phyloP scores from a whole-genome alignment of 1,284 basidiomycete species.

The Cutaneotrichosporon mucoides region DNA sequence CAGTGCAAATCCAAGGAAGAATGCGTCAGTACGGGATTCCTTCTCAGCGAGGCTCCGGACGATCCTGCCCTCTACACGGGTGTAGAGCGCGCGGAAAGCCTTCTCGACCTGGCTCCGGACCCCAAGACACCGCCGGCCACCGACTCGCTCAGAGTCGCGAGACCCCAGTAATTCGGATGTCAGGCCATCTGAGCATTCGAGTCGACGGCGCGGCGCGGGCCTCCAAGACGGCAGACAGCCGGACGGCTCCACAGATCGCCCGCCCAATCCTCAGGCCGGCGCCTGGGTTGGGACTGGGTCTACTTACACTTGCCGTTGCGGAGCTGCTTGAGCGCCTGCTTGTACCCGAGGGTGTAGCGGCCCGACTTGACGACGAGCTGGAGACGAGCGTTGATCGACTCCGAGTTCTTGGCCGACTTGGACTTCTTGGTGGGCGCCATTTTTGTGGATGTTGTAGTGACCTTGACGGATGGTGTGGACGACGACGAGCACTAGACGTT shows the following conservation, averaged over 20 bases:
- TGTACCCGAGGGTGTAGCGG: conserved; percentile 84
- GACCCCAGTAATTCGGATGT: too few species aligned
- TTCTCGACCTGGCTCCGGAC: conserved; percentile 5
- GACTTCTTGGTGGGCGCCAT: conserved; percentile 53
- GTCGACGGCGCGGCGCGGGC: too few species aligned
- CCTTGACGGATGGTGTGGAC: neutral
- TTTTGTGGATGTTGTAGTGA: neutral
- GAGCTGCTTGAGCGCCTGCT: conserved; percentile 97
- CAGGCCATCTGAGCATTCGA: too few species aligned
- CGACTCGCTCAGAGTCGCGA: too few species aligned
- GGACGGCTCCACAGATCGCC: too few species aligned
- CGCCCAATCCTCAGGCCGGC: neutral
- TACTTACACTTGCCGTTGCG: conserved; percentile 91
- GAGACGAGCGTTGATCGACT: conserved; percentile 92
- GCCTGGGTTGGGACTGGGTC: neutral
- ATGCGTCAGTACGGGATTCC: conserved; percentile 64
- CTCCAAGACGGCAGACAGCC: neutral
- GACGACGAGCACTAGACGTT: neutral
- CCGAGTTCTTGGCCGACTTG: conserved; percentile 83
- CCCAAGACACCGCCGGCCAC: too few species aligned
- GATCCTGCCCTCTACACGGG: too few species aligned
- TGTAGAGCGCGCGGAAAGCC: neutral
- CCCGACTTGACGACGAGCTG: conserved; percentile 96
- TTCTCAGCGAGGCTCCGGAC: conserved; percentile 71
- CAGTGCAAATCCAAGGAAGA: conserved; percentile 12